Conservation (phyloP, 441 rosid species). For the Euphorbia celastroides region DNA sequence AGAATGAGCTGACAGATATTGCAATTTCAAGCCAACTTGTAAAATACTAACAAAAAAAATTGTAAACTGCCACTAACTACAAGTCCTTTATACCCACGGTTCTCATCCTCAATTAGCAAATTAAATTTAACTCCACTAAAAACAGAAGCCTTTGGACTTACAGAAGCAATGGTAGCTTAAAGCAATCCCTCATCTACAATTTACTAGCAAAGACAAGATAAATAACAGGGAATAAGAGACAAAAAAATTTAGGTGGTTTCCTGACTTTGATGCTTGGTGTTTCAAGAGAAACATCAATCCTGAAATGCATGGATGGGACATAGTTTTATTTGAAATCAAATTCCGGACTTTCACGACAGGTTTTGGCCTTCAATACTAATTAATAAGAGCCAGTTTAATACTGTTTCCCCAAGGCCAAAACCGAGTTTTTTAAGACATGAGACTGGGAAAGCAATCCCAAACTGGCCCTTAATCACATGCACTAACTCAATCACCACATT, state of each 20-base stretch:
- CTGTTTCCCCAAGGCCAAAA: no score
- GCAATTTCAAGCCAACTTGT: neutral
- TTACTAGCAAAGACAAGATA: neutral
- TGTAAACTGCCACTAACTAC: neutral
- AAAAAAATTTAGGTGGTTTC: constrained; percentile 15
- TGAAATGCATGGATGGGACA: constrained; percentile 4
- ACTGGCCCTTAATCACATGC: no score
- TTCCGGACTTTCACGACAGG: no score
- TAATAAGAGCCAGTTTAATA: no score
- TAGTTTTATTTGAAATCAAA: no score
- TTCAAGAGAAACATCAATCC: neutral
- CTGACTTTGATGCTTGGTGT: constrained; percentile 8
- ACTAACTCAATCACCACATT: no score
- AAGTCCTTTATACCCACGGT: neutral
- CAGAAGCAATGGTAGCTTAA: constrained; percentile 2
- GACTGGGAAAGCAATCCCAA: no score
- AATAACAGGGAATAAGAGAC: neutral
- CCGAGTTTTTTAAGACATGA: no score
- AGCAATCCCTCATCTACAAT: neutral
- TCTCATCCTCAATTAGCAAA: neutral
- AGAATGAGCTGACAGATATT: constrained; percentile 6
- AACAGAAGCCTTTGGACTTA: neutral
- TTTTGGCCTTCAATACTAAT: no score
- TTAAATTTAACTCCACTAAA: neutral
- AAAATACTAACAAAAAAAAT: neutral